Evolutionary conservation across 805 yeast genomes (phyloP).

Genomic region (Isabelozyma pseudorhagii): DNA sequence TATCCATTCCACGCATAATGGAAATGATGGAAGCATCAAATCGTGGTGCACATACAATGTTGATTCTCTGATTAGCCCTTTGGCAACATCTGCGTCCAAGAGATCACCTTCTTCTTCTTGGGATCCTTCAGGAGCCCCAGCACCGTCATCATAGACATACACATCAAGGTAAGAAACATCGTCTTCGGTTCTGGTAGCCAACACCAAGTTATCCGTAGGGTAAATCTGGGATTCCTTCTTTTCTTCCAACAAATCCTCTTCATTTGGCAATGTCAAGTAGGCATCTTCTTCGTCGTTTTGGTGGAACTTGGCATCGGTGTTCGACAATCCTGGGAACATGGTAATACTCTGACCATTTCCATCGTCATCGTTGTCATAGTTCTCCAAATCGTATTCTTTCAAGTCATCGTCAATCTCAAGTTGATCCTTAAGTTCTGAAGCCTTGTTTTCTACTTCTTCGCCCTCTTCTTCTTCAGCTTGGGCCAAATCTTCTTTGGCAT

Average conservation of each 20-base stretch:
- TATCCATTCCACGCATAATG: conserved; percentile 94
- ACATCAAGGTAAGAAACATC: conserved; percentile 90
- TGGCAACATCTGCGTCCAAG: conserved; percentile 69
- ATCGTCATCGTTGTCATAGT: conserved; percentile 70
- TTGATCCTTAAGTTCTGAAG: conserved; percentile 43
- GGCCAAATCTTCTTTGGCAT: conserved; percentile 64
- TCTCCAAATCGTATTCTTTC: conserved; percentile 82
- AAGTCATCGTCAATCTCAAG: conserved; percentile 76
- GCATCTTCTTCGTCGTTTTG: conserved; percentile 51
- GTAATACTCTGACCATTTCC: conserved; percentile 60
- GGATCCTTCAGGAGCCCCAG: conserved; percentile 71
- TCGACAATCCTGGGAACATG: conserved; percentile 70
- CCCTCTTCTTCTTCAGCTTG: conserved; percentile 39
- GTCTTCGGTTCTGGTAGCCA: conserved; percentile 95
- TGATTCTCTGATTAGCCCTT: conserved; percentile 68
- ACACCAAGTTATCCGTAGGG: conserved; percentile 84
- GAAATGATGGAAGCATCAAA: conserved; percentile 94
- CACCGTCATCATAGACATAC: conserved; percentile 91
- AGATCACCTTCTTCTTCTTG: conserved; percentile 68
- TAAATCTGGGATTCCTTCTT: conserved; percentile 80
- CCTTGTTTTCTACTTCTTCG: conserved; percentile 22
- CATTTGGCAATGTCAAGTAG: conserved; percentile 60
- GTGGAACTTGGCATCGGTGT: conserved; percentile 56
- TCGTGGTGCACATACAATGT: conserved; percentile 93
- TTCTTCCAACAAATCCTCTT: conserved; percentile 68